Evolutionary conservation across 2,329 filamentous ascomycete genomes (phyloP).

Genomic region (Parascedosporium putredinis): DNA sequence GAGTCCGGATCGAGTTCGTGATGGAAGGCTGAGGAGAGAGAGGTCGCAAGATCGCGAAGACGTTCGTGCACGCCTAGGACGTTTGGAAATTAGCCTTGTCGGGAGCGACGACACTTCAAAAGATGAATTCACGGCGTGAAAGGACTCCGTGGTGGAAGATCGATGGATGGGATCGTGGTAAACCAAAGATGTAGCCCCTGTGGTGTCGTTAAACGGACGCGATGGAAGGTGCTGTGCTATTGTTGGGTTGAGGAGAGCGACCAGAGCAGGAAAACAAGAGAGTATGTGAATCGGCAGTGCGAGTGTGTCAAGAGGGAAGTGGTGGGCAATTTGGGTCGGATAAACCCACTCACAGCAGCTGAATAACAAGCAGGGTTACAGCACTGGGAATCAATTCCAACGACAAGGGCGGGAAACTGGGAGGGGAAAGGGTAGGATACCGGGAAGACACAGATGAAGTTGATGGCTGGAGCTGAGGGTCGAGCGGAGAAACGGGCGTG

Average conservation of each 20-base stretch:
- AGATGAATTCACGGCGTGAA: too few species aligned
- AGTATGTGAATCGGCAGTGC: not conserved
- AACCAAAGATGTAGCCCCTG: too few species aligned
- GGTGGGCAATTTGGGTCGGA: not conserved
- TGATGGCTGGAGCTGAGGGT: not conserved
- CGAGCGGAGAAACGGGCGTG: slow-evolving; percentile 1
- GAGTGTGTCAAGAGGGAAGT: not conserved
- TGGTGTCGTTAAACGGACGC: too few species aligned
- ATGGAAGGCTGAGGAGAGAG: too few species aligned
- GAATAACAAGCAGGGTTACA: not conserved
- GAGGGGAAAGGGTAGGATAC: not conserved
- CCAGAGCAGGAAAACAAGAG: not conserved
- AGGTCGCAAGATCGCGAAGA: too few species aligned
- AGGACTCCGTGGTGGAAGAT: too few species aligned
- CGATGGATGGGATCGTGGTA: not conserved
- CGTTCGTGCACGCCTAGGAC: too few species aligned
- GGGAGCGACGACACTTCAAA: too few species aligned
- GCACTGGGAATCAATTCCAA: not conserved
- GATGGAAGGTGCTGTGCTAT: too few species aligned
- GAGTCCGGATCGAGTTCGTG: too few species aligned
- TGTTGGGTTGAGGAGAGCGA: too few species aligned
- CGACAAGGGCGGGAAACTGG: not conserved
- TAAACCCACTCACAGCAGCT: not conserved
- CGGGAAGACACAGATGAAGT: not conserved
- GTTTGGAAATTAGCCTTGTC: too few species aligned